phyloP scores from a whole-genome alignment of 2,329 filamentous ascomycete species.

The Shiraia bambusicola region DNA sequence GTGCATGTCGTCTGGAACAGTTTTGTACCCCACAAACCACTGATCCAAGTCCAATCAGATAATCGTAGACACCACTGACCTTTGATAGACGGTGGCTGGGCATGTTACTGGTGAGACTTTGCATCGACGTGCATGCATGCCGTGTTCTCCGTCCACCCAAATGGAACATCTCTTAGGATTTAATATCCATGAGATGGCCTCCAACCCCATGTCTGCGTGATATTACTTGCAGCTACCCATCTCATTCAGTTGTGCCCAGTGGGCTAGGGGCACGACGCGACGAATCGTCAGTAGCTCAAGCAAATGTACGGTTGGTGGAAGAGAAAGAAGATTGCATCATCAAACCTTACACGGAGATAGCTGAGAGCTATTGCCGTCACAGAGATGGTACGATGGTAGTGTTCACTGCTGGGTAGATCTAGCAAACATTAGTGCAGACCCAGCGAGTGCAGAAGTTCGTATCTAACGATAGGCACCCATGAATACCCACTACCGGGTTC shows the following conservation, averaged over 20 bases:
- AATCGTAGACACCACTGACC: background rate
- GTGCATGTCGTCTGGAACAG: slow-evolving; percentile 7
- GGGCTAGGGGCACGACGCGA: slow-evolving; percentile 4
- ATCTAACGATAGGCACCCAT: too few relatives aligned
- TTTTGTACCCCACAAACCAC: background rate
- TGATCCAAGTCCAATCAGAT: background rate
- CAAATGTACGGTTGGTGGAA: slow-evolving; percentile 3
- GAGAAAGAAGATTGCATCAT: slow-evolving; percentile 1
- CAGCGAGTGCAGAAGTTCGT: too few relatives aligned
- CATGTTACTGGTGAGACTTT: slow-evolving; percentile 1
- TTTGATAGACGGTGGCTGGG: background rate
- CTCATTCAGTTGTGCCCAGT: background rate
- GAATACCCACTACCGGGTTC: too few relatives aligned
- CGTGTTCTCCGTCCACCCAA: slow-evolving; percentile 4
- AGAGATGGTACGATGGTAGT: too few relatives aligned
- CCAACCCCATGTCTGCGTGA: slow-evolving; percentile 4
- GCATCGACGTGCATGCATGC: slow-evolving; percentile 1
- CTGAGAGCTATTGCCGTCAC: slow-evolving; percentile 1
- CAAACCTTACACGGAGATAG: background rate
- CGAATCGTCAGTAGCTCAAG: slow-evolving; percentile 1
- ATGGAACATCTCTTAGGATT: background rate
- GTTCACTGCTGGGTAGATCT: too few relatives aligned
- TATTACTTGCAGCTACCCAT: slow-evolving; percentile 1
- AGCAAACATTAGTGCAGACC: too few relatives aligned
- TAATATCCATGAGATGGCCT: slow-evolving; percentile 1